phyloP scores from a whole-genome alignment of 1,284 basidiomycete genomes.

The Chondrostereum purpureum region DNA sequence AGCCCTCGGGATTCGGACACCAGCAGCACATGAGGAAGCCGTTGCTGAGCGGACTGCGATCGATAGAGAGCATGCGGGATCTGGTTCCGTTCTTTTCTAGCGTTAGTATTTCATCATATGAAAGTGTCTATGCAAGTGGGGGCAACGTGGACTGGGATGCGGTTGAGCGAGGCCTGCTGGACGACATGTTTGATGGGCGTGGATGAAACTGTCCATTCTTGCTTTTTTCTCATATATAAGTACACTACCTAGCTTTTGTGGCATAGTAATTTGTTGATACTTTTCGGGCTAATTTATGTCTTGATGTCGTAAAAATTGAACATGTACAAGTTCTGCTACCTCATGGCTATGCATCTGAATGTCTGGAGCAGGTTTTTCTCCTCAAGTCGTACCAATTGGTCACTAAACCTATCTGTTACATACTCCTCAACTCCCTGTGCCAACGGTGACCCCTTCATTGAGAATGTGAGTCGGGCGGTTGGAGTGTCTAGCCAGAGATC shows the following conservation, averaged over 20 bases:
- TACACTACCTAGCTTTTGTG: too few species aligned
- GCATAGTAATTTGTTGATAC: not conserved
- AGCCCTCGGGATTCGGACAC: conserved; percentile 24
- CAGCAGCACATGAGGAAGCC: conserved; percentile 60
- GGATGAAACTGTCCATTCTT: conserved; percentile 12
- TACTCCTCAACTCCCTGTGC: too few species aligned
- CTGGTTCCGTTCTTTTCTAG: conserved; percentile 83
- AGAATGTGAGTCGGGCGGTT: too few species aligned
- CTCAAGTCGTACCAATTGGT: too few species aligned
- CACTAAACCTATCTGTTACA: too few species aligned
- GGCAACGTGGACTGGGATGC: conserved; percentile 83
- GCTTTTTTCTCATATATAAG: not conserved
- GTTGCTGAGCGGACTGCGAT: conserved; percentile 57
- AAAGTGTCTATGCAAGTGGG: conserved; percentile 77
- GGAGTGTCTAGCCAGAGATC: too few species aligned
- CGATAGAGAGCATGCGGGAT: conserved; percentile 78
- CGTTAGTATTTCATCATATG: conserved; percentile 84
- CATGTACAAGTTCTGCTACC: too few species aligned
- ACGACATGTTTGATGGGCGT: conserved; percentile 84
- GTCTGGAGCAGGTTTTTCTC: too few species aligned
- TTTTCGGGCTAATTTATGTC: not conserved
- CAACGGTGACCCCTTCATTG: too few species aligned
- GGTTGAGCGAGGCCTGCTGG: conserved; percentile 73
- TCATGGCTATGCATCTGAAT: too few species aligned
- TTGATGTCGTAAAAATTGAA: too few species aligned